Evolutionary conservation across 164 flowering plant species (phyloP), one percentile per base, ranked within the genome.

Genomic region (Buxus sempervirens): DNA sequence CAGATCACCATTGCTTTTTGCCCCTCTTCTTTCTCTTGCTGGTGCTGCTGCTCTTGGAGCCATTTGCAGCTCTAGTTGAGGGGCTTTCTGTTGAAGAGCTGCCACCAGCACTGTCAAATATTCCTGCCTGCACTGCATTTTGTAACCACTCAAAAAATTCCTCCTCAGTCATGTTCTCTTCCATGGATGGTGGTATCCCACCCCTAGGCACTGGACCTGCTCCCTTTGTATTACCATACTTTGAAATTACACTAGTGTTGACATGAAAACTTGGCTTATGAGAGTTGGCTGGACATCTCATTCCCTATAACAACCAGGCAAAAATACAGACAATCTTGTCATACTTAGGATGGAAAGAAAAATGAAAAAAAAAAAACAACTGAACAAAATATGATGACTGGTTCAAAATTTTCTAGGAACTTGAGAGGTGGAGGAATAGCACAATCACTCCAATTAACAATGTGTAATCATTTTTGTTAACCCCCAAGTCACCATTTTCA

Each of bases 191-290:
- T 13, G 92, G 85, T 66, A 80, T 77, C 62, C 82, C 80, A 26
- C 82, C 78, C 64, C 80, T 79, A 66, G 81, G 90, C 41, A 85
- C 88, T 5, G 91, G 72, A 65, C 78, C 73, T 7, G 79, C 60
- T 71, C 85, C 91, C 62, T 80, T 82, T 42, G 79, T 71, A 36
- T 66, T 56, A 63, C 57, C 68, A 41, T 85, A 87, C 80, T 87
- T 94, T 19, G 89, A 80, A 25, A 82, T 81, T 13, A 90, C 64
- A 70, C 82, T 92, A 23, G 96, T 89, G 81, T 90, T 95, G 38
- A 90, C 99, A 68, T 93, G 98, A 70, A 95, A 95, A 73, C 88
- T 93, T 51, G 99, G 96, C 72, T 88, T 92, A 86, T 95, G 98
- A 42, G 88, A 82, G 78, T 93, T 95, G 45, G 87, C 84, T 28